Base-by-base conservation (phyloP, 129 eudicot genomes). In the Saussurea involucrata region DNA sequence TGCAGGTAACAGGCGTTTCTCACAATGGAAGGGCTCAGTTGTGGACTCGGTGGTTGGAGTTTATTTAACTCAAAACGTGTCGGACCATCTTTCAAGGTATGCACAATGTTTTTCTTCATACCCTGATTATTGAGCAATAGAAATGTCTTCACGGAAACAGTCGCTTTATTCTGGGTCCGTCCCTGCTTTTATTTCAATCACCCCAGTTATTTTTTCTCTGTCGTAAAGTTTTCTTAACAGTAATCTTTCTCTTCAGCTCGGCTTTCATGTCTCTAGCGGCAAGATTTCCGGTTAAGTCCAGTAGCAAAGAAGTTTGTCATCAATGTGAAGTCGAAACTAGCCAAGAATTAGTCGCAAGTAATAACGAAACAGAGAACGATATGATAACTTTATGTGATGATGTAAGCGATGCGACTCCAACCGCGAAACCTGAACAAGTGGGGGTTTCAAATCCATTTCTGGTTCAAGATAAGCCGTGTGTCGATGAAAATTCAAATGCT, bases 11-110 rank as follows among this genome's bases (percentile, higher is more conserved):
- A 88, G 91, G 61, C 78, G 84, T 12, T 92, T 87, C 77, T 86
- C 92, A 65, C 77, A 74, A 55, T 92, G 97, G 96, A 88, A 90
- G 68, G 93, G 97, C 22, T 92, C 97, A 5, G 92, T 92, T 0
- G 76, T 84, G 69, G 96, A 92, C 74, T 88, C 97, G 4, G 82
- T 90, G 13, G 90, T 84, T 73, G 97, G 97, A 42, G 96, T 85
- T 49, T 92, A 78, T 75, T 76, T 92, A 44, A 90, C 97, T 73
- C 97, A 92, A 72, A 92, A 92, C 57, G 96, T 89, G 8, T 15
- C 79, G 0, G 97, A 92, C 68, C 77, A 63, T 81, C 81, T 90
- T 18, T 92, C 96, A 40, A 92, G 97, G 97, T 92, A 79, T 44
- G n/a, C 71, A 24, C 64, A 24, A 37, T 4, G 11, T 72, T 37